Conservation (phyloP, 371 early-diverging fungal species). For the Rhizopus stolonifer region DNA sequence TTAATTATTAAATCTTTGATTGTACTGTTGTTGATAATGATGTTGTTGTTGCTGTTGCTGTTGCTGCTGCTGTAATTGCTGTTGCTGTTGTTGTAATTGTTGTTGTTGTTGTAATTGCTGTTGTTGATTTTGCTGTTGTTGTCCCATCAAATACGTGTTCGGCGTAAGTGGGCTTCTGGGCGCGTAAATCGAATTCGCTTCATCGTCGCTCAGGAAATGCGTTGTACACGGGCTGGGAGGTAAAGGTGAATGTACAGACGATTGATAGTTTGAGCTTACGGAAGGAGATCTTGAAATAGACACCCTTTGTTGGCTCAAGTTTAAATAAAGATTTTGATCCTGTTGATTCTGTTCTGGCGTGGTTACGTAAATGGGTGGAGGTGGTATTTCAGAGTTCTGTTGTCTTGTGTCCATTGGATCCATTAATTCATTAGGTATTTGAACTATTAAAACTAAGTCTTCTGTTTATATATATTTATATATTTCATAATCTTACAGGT, state of each 20-base stretch:
- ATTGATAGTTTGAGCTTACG: constrained; percentile 19
- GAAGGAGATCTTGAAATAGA: constrained; percentile 19
- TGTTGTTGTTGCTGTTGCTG: neutral
- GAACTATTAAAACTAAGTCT: constrained; percentile 3
- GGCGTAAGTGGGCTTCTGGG: constrained; percentile 22
- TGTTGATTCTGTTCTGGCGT: constrained; percentile 24
- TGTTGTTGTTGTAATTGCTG: neutral
- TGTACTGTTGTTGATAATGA: neutral
- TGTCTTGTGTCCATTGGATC: constrained; percentile 21
- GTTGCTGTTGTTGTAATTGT: neutral
- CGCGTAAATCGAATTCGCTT: constrained; percentile 16
- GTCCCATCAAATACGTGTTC: constrained; percentile 6
- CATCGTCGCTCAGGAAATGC: constrained; percentile 14
- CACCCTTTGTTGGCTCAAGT: constrained; percentile 14
- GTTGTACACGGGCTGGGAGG: constrained; percentile 32
- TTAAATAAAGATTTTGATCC: constrained; percentile 12
- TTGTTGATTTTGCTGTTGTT: constrained; percentile 8
- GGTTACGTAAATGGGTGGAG: constrained; percentile 35
- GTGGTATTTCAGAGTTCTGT: constrained; percentile 33
- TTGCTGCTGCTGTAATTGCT: neutral
- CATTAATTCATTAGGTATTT: constrained; percentile 16
- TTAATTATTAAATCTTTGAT: neutral
- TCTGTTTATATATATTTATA: neutral
- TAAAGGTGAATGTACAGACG: constrained; percentile 25
- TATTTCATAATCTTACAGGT: constrained; percentile 21